Evolutionary conservation across 345 rosid genomes (phyloP).

Genomic region (Isatis tinctoria): DNA sequence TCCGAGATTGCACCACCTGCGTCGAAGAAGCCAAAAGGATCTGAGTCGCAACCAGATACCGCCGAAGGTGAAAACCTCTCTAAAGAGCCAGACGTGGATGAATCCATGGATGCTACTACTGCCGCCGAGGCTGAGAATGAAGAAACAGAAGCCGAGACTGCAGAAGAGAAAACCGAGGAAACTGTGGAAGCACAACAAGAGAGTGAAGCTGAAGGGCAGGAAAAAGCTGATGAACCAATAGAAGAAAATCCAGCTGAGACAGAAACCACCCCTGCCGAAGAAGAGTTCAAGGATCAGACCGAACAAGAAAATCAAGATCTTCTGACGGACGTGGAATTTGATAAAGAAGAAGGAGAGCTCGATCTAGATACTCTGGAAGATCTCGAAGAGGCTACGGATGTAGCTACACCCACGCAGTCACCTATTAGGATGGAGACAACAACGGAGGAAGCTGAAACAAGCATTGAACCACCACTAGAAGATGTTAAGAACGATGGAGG

Average conservation of each 20-base stretch:
- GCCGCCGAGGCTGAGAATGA: conserved; percentile 48
- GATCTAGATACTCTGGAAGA: conserved; percentile 61
- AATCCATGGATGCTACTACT: conserved; percentile 41
- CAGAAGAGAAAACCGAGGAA: conserved; percentile 49
- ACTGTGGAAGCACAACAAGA: conserved; percentile 43
- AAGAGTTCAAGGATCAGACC: conserved; percentile 40
- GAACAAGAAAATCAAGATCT: conserved; percentile 50
- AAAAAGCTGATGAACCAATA: conserved; percentile 40
- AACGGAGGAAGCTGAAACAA: conserved; percentile 44
- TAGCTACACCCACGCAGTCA: conserved; percentile 53
- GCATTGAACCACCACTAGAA: conserved; percentile 39
- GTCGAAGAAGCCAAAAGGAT: conserved; percentile 59
- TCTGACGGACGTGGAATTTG: conserved; percentile 49
- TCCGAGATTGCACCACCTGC: conserved; percentile 43
- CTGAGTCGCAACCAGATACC: conserved; percentile 40
- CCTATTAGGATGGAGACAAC: conserved; percentile 53
- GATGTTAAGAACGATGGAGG: conserved; percentile 71
- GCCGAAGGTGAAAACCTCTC: conserved; percentile 34
- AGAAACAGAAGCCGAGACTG: conserved; percentile 56
- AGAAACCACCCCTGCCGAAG: conserved; percentile 38
- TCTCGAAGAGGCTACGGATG: conserved; percentile 46
- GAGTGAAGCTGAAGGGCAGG: conserved; percentile 42
- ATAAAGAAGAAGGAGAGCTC: conserved; percentile 91
- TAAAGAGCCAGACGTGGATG: conserved; percentile 41
- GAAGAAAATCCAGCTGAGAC: conserved; percentile 47